These are phyloP conservation scores for Phaeosphaeria sp. DNA, from an alignment of 2,329 filamentous ascomycete species.

Conservation along the genomic window DNA sequence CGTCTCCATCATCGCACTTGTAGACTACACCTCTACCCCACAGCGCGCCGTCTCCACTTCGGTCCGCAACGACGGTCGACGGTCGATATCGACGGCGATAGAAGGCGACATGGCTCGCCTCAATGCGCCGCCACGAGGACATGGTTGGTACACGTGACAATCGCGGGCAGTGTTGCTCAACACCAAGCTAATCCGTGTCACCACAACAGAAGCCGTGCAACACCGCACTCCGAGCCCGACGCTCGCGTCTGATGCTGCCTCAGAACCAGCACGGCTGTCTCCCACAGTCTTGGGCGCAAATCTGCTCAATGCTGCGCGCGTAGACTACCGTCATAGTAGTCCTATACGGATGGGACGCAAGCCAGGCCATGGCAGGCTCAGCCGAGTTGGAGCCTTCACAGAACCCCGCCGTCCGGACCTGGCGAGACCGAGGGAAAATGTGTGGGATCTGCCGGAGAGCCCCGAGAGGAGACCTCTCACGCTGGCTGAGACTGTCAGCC, in stretches of 20 bases:
- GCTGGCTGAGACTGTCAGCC: conserved; percentile 13
- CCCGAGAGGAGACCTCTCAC: conserved; percentile 23
- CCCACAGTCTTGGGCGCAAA: conserved; percentile 27
- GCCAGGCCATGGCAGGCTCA: conserved; percentile 23
- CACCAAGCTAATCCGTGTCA: conserved; percentile 29
- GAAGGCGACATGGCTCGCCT: conserved; percentile 18
- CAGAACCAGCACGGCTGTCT: conserved; percentile 3
- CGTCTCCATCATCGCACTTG: not conserved
- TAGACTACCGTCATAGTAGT: conserved; percentile 11
- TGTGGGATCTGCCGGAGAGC: conserved; percentile 27
- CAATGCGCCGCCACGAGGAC: conserved; percentile 6
- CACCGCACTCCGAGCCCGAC: not conserved
- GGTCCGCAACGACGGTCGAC: not conserved
- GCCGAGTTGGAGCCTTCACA: conserved; percentile 15
- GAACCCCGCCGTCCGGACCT: conserved; percentile 10
- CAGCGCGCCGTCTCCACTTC: not conserved
- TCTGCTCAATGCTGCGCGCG: conserved; percentile 40
- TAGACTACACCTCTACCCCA: conserved; percentile 10
- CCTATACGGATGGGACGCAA: conserved; percentile 7
- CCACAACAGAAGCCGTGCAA: not conserved
- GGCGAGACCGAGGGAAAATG: conserved; percentile 13
- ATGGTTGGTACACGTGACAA: conserved; percentile 5
- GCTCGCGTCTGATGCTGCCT: conserved; percentile 6
- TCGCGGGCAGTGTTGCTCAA: not conserved
- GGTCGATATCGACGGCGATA: not conserved